A percentile compares a stretch with the other conserved stretches of the same genome.
Conservation (phyloP, 1,284 basidiomycete species). For the Afroboletus lepidellus region DNA sequence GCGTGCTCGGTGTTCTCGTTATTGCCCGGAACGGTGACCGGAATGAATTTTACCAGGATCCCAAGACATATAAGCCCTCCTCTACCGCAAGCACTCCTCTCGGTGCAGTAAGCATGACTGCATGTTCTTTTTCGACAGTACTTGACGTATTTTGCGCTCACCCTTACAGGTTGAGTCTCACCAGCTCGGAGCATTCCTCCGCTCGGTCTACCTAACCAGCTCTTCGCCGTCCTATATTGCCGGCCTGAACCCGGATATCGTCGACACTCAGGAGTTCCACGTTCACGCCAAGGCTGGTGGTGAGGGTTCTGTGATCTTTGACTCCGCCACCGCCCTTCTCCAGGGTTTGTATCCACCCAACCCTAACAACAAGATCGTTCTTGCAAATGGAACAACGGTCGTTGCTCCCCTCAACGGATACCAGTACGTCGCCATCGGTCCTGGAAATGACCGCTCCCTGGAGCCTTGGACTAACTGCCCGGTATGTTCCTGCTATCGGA, state of each 20-base stretch:
- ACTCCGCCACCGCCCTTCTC: slow-evolving; percentile 41
- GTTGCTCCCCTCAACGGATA: slow-evolving; percentile 71
- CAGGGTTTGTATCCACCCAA: slow-evolving; percentile 72
- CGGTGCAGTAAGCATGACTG: no score
- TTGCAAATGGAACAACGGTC: slow-evolving; percentile 74
- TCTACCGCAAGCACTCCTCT: no score
- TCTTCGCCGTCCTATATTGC: slow-evolving; percentile 57
- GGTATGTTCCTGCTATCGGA: slow-evolving; percentile 43
- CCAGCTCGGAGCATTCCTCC: slow-evolving; percentile 63
- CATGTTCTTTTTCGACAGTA: no score
- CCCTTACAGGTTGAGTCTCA: slow-evolving; percentile 58
- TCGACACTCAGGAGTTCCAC: slow-evolving; percentile 38
- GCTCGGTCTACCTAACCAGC: slow-evolving; percentile 59
- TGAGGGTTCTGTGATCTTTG: slow-evolving; percentile 48
- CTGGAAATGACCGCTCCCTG: slow-evolving; percentile 77
- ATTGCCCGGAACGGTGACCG: no score
- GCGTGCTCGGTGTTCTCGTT: no score
- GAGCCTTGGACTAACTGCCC: slow-evolving; percentile 86
- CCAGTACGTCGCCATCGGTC: slow-evolving; percentile 78
- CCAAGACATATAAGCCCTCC: no score
- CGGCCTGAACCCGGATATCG: slow-evolving; percentile 54
- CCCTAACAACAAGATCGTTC: slow-evolving; percentile 48
- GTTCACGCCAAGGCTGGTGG: slow-evolving; percentile 75
- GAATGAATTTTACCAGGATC: no score
- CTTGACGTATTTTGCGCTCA: no score